Evolutionary conservation across 2,329 filamentous ascomycete species (phyloP).

Genomic region (Neonectria ditissima): DNA sequence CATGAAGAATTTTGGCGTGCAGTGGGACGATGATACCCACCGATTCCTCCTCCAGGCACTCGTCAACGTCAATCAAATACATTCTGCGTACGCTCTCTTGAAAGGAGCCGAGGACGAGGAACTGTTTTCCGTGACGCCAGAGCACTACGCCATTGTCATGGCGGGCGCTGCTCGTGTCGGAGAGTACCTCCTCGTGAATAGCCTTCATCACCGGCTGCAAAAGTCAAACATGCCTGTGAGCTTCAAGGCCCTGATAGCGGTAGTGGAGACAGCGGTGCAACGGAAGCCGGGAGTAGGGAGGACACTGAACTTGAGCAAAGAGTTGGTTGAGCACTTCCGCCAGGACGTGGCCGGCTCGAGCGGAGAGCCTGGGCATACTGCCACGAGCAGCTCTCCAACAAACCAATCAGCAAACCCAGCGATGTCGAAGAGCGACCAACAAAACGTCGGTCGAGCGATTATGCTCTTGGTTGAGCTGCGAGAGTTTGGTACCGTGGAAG

Average conservation of each 20-base stretch:
- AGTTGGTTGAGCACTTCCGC: conserved; percentile 48
- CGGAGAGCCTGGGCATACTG: neutral
- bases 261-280: conserved; percentile 52
- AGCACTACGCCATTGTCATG: conserved; percentile 67
- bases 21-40: conserved; percentile 64
- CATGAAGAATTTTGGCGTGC: conserved; percentile 61
- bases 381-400: neutral
- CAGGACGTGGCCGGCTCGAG: conserved; percentile 31
- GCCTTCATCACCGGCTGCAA: conserved; percentile 58
- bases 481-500: conserved; percentile 65
- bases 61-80: conserved; percentile 60
- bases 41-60: conserved; percentile 62
- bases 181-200: conserved; percentile 56
- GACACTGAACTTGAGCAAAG: conserved; percentile 43
- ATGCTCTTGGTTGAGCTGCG: conserved; percentile 51
- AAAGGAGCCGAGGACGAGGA: conserved; percentile 56
- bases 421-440: conserved; percentile 43
- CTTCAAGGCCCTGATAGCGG: conserved; percentile 56
- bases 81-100: conserved; percentile 63
- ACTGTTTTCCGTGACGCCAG: conserved; percentile 58
- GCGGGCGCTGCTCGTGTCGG: conserved; percentile 60
- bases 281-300: conserved; percentile 40
- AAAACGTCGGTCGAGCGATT: conserved; percentile 49
- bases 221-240: conserved; percentile 56
- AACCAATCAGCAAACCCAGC: conserved; percentile 33